phyloP scores from a whole-genome alignment of 2,329 filamentous ascomycete genomes.

The Coniochaeta prunicola region DNA sequence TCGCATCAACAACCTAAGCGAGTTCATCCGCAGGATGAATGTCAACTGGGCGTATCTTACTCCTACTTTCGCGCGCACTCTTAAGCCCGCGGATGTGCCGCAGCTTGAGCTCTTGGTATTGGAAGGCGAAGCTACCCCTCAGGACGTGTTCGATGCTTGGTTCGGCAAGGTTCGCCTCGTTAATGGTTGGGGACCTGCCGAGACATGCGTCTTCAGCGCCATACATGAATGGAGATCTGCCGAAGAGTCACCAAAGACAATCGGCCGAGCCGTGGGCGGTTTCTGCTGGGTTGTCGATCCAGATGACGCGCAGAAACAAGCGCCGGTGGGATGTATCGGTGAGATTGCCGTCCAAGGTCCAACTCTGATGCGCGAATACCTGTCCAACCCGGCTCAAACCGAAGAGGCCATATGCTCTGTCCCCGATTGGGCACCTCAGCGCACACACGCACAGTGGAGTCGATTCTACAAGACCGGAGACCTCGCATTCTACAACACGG shows the following conservation, averaged over 20 bases:
- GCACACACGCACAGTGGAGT: background rate
- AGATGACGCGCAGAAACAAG: conserved; percentile 10
- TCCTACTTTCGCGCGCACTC: background rate
- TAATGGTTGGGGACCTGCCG: conserved; percentile 15
- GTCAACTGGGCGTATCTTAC: background rate
- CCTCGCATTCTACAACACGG: background rate
- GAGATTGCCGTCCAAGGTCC: conserved; percentile 22
- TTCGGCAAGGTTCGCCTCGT: conserved; percentile 4
- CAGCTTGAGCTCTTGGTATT: background rate
- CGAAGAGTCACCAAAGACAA: background rate
- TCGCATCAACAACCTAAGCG: background rate
- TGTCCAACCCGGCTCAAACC: conserved; percentile 21
- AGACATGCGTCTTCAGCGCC: too few species aligned
- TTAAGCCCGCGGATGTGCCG: background rate
- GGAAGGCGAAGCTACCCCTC: conserved; percentile 1
- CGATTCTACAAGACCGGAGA: background rate
- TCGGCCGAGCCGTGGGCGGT: background rate
- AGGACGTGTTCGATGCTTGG: conserved; percentile 1
- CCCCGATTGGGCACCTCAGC: background rate
- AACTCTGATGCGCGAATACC: conserved; percentile 30
- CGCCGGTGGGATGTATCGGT: conserved; percentile 18
- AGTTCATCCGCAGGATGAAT: background rate
- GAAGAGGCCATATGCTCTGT: background rate
- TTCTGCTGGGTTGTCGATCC: conserved; percentile 13
- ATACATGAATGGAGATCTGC: too few species aligned